These are phyloP conservation scores for Blastobotrys robertii DNA, from an alignment of 805 yeast genomes.

Conservation along the genomic window DNA sequence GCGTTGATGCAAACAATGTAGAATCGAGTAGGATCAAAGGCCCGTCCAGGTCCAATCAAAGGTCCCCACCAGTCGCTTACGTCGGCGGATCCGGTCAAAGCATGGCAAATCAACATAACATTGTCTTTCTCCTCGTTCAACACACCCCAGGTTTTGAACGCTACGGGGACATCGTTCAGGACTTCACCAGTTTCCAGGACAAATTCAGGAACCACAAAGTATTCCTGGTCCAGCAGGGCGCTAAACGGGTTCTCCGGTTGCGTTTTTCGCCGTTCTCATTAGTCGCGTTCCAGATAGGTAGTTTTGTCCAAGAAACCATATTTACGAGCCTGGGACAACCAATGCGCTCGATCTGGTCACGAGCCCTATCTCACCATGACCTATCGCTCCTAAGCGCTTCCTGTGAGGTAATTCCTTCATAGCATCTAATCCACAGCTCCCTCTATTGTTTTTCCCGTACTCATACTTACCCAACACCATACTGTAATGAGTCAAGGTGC, in stretches of 20 bases:
- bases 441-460: too few relatives aligned
- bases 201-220: conserved; percentile 66
- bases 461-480: too few relatives aligned
- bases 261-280: too few relatives aligned
- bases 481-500: too few relatives aligned
- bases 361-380: too few relatives aligned
- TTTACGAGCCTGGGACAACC: too few relatives aligned
- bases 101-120: conserved; percentile 88
- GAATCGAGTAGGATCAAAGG: conserved; percentile 84
- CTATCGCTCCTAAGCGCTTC: too few relatives aligned
- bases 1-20: conserved; percentile 83
- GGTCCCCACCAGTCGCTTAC: conserved; percentile 99
- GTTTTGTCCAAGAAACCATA: too few relatives aligned
- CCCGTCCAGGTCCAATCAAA: conserved; percentile 68
- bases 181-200: conserved; percentile 75
- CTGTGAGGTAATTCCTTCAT: too few relatives aligned
- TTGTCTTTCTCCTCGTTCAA: conserved; percentile 62
- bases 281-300: too few relatives aligned
- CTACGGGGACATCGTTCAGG: conserved; percentile 71
- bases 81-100: conserved; percentile 90
- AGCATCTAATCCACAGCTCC: too few relatives aligned
- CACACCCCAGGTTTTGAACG: conserved; percentile 93
- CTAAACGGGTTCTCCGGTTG: conserved; percentile 51
- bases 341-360: too few relatives aligned
- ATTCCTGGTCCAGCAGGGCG: conserved; percentile 65